Evolutionary conservation across 371 early-diverging fungal species (phyloP).

Genomic region (Apophysomyces elegans): DNA sequence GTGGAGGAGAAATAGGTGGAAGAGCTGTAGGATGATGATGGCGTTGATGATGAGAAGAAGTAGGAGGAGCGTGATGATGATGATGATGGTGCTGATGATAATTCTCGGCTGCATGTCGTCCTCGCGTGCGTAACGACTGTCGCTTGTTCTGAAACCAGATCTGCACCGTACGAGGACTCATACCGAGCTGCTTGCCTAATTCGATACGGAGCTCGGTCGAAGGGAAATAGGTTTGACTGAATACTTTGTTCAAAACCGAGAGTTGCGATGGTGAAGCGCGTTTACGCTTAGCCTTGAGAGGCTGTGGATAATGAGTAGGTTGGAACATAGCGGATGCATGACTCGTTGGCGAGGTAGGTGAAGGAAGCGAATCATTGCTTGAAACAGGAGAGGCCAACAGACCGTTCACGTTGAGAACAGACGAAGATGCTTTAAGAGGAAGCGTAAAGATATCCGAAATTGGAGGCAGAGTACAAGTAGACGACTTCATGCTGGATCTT

Average conservation of each 20-base stretch:
- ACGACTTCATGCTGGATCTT: slow-evolving; percentile 10
- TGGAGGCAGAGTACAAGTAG: slow-evolving; percentile 44
- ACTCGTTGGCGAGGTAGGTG: not conserved
- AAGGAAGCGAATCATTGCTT: slow-evolving; percentile 3
- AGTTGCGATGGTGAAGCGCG: slow-evolving; percentile 53
- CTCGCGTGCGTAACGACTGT: slow-evolving; percentile 58
- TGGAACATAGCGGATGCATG: not conserved
- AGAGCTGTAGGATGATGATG: slow-evolving; percentile 28
- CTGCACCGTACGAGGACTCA: slow-evolving; percentile 85
- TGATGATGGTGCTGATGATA: slow-evolving; percentile 32
- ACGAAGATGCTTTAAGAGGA: slow-evolving; percentile 11
- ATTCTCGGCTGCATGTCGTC: slow-evolving; percentile 31
- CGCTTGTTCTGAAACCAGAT: slow-evolving; percentile 98
- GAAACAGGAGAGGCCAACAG: not conserved
- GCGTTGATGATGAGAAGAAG: slow-evolving; percentile 25
- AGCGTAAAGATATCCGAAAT: slow-evolving; percentile 34
- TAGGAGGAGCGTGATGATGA: slow-evolving; percentile 29
- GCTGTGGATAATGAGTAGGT: slow-evolving; percentile 14
- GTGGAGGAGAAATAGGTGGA: slow-evolving; percentile 56
- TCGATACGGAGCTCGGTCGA: slow-evolving; percentile 80
- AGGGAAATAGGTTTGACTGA: slow-evolving; percentile 61
- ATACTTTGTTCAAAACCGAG: slow-evolving; percentile 56
- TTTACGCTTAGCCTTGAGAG: slow-evolving; percentile 52
- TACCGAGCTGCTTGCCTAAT: slow-evolving; percentile 84
- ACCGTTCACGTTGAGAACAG: not conserved